Evolutionary conservation across 1,139 yeast species (phyloP).

Genomic region (Pichia sp.): DNA sequence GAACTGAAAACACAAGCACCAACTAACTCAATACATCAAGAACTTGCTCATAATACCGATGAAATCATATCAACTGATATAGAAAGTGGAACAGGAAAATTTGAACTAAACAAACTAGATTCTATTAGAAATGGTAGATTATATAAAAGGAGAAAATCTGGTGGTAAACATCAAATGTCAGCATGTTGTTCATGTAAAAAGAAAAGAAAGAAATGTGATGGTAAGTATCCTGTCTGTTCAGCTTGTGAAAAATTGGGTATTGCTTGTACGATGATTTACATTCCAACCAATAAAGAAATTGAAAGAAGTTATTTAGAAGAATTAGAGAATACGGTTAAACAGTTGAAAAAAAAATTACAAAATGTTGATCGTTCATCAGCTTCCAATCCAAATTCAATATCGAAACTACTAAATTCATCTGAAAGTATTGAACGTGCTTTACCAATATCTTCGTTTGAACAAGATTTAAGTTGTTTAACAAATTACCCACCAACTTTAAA

Average conservation of each 20-base stretch:
- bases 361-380: background rate
- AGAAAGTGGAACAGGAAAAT: background rate
- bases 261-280: conserved; percentile 45
- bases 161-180: conserved; percentile 26
- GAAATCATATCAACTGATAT: background rate
- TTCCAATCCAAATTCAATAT: background rate
- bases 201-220: conserved; percentile 48
- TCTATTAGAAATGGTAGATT: background rate
- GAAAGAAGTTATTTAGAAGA: conserved; percentile 43
- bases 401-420: conserved; percentile 1
- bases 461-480: background rate
- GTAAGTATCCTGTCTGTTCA: conserved; percentile 42
- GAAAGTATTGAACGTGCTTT: conserved; percentile 16
- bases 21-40: background rate
- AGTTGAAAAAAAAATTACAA: conserved; percentile 30
- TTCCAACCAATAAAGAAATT: conserved; percentile 45
- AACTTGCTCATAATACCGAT: background rate
- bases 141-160: conserved; percentile 2
- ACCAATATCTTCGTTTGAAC: background rate
- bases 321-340: conserved; percentile 36
- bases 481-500: conserved; percentile 9
- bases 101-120: background rate
- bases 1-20: background rate
- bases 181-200: conserved; percentile 29
- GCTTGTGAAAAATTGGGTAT: conserved; percentile 37